Evolutionary conservation across 78 protist species (phyloP), one percentile per base, ranked within the genome.

Genomic region (Dictyostelium firmibasis): DNA sequence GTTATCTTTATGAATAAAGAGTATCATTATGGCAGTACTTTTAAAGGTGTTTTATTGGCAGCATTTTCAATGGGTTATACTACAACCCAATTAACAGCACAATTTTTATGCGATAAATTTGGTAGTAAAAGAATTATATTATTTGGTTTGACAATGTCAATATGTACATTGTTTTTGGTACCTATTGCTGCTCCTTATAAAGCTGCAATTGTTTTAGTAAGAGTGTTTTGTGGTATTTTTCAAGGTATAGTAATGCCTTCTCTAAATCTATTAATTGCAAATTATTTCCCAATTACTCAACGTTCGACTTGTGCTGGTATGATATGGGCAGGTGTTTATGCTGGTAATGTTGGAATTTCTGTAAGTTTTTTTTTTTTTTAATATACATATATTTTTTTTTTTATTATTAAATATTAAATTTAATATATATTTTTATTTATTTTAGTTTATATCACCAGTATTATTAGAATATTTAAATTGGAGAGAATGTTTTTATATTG

Each of bases 21-120:
- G 36, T 81, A 31, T 50, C 62, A 33, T 35, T 89, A 85, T 85
- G 20, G 35, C 13, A 44, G 53, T 29, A 69, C 57, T 27, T 89
- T 50, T 20, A 89, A 89, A 33, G 94, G 94, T 18, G 14, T 89
- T 31, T 27, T 81, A 78, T 50, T 89, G 5, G 53, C 85, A 4
- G 74, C 67, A 31, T 89, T 89, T 81, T 79, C 83, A 38, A 89
- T 89, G 94, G 94, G 94, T n/a, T 89, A 89, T 70, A 20, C 74
- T 1, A n/a, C 75, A 4, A 29, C 85, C 5, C 94, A 89, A 35
- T 79, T 89, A 33, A 72, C 87, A 29, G 81, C 87, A 6, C 60
- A 83, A 11, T 20, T 41, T 5, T 47, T 89, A 23, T 89, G 94
- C 81, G 75, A 89, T 62, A 64, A 25, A 35, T 89, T 89, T 69